Conservation (phyloP, 176 grass and related monocot species). For the Calamus simplicifolius region DNA sequence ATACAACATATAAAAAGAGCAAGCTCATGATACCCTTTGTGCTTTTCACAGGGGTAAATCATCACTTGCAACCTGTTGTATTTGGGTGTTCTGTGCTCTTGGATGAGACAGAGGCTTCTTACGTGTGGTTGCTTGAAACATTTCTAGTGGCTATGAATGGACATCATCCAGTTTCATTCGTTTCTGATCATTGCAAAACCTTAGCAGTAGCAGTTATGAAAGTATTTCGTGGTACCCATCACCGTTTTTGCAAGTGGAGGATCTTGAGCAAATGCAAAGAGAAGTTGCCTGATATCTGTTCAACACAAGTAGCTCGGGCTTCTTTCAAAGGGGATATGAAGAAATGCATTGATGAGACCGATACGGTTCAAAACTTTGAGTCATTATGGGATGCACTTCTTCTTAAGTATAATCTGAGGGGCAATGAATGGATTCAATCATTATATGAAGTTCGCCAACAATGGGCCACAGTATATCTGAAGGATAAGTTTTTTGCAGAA, state of each 20-base stretch:
- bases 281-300: constrained; percentile 59
- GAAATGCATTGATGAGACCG: constrained; percentile 56
- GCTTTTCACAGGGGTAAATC: constrained; percentile 74
- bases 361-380: constrained; percentile 58
- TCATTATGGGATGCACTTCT: constrained; percentile 57
- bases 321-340: constrained; percentile 62
- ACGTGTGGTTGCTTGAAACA: constrained; percentile 80
- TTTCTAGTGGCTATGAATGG: constrained; percentile 71
- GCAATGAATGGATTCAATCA: constrained; percentile 78
- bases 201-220: constrained; percentile 63
- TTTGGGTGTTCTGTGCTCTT: constrained; percentile 82
- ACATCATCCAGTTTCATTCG: constrained; percentile 45
- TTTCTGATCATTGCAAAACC: constrained; percentile 71
- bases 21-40: constrained; percentile 86
- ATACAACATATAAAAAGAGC: constrained; percentile 83
- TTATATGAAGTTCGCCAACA: constrained; percentile 72
- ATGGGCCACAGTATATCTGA: constrained; percentile 72
- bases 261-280: constrained; percentile 76
- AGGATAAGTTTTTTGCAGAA: constrained; percentile 76
- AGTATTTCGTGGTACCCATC: constrained; percentile 54
- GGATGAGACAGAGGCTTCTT: constrained; percentile 69
- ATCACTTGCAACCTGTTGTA: constrained; percentile 73
- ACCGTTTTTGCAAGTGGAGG: constrained; percentile 82
- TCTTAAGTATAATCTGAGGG: constrained; percentile 69
- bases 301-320: constrained; percentile 22